These are phyloP conservation scores for Solanum pennellii DNA, from an alignment of 257 asterid genomes.

Conservation along the genomic window DNA sequence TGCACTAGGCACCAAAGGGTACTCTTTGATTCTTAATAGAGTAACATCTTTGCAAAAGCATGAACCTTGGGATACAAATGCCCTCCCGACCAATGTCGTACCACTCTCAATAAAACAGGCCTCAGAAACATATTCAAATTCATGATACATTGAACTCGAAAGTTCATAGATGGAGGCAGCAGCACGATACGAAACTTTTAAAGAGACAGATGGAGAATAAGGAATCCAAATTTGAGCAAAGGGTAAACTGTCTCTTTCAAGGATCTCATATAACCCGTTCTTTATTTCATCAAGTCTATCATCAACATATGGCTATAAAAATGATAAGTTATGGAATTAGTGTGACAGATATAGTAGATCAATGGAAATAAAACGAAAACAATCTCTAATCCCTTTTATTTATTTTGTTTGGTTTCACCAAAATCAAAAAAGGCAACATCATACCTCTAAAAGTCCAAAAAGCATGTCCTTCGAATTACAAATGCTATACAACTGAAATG, in stretches of 20 bases:
- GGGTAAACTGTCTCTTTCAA: background rate
- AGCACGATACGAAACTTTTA: background rate
- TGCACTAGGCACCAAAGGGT: background rate
- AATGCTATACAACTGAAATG: background rate
- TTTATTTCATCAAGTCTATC: background rate
- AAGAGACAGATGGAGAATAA: background rate
- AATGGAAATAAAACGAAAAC: background rate
- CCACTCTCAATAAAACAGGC: background rate
- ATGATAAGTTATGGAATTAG: background rate
- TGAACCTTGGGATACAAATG: background rate
- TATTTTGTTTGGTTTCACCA: background rate
- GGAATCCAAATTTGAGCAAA: background rate
- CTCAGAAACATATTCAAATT: background rate
- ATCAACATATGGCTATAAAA: background rate
- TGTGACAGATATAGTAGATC: background rate
- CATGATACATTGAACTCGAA: background rate
- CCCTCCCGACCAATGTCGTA: background rate
- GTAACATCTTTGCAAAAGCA: background rate
- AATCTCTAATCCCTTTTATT: background rate
- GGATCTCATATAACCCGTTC: background rate
- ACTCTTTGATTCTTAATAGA: background rate
- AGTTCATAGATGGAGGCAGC: background rate
- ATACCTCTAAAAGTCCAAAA: background rate
- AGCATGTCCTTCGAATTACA: background rate
- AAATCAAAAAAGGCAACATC: background rate